A percentile compares a stretch with the other conserved stretches of the same genome.
phyloP scores from a whole-genome alignment of 2,329 filamentous ascomycete genomes.

The Claviceps monticola region DNA sequence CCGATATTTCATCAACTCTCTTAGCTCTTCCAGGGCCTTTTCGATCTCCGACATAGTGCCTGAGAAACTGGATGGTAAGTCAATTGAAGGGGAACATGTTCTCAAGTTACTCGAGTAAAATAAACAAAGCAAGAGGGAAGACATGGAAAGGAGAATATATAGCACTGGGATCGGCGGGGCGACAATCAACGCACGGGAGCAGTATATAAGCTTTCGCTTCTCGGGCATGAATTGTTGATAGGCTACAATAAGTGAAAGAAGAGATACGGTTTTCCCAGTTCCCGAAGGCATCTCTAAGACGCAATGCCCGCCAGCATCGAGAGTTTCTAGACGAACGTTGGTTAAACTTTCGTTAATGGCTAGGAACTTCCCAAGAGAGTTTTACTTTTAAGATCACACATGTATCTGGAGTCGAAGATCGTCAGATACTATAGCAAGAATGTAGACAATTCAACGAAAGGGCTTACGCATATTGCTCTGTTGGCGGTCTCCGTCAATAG shows the following conservation, averaged over 20 bases:
- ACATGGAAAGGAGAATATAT: background rate
- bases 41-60: conserved; percentile 99
- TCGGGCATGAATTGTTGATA: conserved; percentile 92
- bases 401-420: conserved; percentile 27
- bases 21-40: conserved; percentile 85
- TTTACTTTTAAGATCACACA: conserved; percentile 43
- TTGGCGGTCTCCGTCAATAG: background rate
- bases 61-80: conserved; percentile 13
- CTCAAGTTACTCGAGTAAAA: background rate
- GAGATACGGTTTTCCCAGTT: conserved; percentile 91
- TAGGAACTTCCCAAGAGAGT: background rate
- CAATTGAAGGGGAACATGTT: background rate
- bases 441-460: background rate
- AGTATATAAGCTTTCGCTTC: conserved; percentile 93
- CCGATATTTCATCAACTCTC: conserved; percentile 89
- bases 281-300: conserved; percentile 98
- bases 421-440: background rate
- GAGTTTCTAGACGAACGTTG: conserved; percentile 39
- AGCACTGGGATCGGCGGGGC: background rate
- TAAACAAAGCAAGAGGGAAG: background rate
- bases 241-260: conserved; percentile 87
- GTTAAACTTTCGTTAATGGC: background rate
- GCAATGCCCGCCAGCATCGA: conserved; percentile 89
- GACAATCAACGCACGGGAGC: conserved; percentile 51
- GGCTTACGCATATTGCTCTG: conserved; percentile 42